Evolutionary conservation across 257 asterid genomes (phyloP).

Genomic region (Oldenlandia corymbosa): DNA sequence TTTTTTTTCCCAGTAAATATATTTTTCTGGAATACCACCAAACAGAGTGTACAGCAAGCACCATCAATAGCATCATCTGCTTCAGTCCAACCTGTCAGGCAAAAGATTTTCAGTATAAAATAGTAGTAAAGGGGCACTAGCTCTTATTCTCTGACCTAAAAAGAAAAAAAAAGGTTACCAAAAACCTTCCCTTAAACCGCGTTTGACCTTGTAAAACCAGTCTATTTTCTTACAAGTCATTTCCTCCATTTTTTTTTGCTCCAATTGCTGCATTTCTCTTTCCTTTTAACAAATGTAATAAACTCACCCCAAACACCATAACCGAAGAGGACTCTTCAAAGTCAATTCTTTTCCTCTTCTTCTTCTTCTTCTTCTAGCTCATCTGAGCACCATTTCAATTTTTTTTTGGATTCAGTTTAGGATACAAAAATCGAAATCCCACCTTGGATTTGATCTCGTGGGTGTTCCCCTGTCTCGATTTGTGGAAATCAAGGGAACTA

Average conservation of each 20-base stretch:
- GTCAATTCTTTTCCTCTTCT: background rate
- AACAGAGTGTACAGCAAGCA: background rate
- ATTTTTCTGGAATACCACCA: background rate
- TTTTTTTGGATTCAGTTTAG: background rate
- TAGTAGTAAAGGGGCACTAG: background rate
- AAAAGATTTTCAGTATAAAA: conserved; percentile 2
- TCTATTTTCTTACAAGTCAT: background rate
- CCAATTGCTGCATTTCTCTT: conserved; percentile 1
- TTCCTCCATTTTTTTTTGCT: background rate
- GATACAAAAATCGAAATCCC: background rate
- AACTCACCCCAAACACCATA: background rate
- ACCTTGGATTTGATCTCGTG: background rate
- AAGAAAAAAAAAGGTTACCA: background rate
- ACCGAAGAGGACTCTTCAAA: background rate
- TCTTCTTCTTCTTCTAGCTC: background rate
- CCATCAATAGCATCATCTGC: background rate
- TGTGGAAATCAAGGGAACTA: background rate
- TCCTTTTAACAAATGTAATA: background rate
- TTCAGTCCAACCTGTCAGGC: background rate
- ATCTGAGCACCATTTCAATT: background rate
- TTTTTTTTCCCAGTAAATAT: background rate
- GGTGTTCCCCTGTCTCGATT: background rate
- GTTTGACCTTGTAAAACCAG: conserved; percentile 22
- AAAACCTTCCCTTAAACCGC: conserved; percentile 12
- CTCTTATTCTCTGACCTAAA: background rate